Conservation (phyloP, 106 monocot species). For the Narthecium ossifragum region DNA sequence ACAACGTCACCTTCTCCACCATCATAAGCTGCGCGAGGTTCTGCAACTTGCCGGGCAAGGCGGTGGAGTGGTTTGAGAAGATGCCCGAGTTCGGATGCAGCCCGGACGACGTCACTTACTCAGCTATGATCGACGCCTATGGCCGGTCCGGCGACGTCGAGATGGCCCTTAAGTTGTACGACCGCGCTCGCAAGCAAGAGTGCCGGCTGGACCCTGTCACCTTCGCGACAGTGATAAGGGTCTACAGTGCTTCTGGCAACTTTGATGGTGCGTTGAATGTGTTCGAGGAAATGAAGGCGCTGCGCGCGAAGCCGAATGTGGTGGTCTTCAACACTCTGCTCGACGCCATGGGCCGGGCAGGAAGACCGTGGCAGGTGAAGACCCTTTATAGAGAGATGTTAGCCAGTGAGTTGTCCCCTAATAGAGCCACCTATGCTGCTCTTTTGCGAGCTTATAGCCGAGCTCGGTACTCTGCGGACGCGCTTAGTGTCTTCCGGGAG, state of each 20-base stretch:
- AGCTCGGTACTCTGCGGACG: conserved; percentile 71
- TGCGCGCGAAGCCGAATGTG: conserved; percentile 70
- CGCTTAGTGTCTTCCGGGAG: conserved; percentile 44
- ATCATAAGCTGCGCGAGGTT: conserved; percentile 61
- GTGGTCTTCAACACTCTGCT: conserved; percentile 67
- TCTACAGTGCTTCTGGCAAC: conserved; percentile 53
- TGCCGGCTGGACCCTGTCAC: conserved; percentile 58
- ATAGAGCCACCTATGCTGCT: conserved; percentile 42
- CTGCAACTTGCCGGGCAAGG: conserved; percentile 53
- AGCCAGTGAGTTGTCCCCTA: conserved; percentile 35
- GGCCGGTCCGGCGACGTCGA: conserved; percentile 56
- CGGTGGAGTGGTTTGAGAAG: conserved; percentile 78
- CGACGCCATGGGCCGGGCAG: conserved; percentile 73
- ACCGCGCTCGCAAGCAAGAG: conserved; percentile 48
- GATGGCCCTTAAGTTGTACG: conserved; percentile 58
- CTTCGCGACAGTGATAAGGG: conserved; percentile 53
- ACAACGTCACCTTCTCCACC: conserved; percentile 79
- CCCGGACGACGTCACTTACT: conserved; percentile 70
- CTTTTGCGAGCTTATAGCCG: conserved; percentile 52
- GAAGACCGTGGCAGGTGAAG: conserved; percentile 85
- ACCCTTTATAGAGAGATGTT: conserved; percentile 69
- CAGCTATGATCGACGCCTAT: conserved; percentile 71
- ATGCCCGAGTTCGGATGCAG: conserved; percentile 56
- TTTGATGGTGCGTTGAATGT: conserved; percentile 81
- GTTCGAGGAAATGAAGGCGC: conserved; percentile 87